phyloP scores from a whole-genome alignment of 305 asterid genomes.

The Solanum hybrid region DNA sequence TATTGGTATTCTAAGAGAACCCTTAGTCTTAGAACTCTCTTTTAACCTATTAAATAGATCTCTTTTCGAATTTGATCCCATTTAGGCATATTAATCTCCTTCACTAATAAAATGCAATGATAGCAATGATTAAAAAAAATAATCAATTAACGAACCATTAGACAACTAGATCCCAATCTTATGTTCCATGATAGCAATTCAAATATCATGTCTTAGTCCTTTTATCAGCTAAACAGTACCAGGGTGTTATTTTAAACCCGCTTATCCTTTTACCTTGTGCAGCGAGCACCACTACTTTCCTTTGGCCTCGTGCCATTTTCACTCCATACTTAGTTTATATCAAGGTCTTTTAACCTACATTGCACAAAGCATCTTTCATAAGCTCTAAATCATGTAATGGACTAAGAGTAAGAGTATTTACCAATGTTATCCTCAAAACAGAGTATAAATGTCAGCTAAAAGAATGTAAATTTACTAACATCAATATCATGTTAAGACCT shows the following conservation, averaged over 20 bases:
- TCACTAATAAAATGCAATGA: not conserved
- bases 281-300: not conserved
- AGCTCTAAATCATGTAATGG: too few relatives aligned
- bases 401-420: too few relatives aligned
- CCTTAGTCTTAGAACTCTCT: not conserved
- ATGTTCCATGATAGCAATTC: not conserved
- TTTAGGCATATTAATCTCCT: not conserved
- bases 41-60: not conserved
- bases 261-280: not conserved
- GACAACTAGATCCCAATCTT: not conserved
- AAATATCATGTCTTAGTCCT: not conserved
- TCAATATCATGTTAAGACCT: not conserved
- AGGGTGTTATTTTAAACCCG: not conserved
- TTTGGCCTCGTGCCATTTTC: not conserved
- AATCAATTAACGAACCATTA: not conserved
- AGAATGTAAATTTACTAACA: not conserved
- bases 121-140: not conserved
- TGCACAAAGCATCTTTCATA: too few relatives aligned
- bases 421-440: too few relatives aligned
- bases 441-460: too few relatives aligned
- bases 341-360: too few relatives aligned
- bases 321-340: not conserved
- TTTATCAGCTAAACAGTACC: not conserved
- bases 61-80: not conserved
- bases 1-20: not conserved